Conservation (phyloP, 352 stramenopile genomes). For the Globisporangium mamillatum region DNA sequence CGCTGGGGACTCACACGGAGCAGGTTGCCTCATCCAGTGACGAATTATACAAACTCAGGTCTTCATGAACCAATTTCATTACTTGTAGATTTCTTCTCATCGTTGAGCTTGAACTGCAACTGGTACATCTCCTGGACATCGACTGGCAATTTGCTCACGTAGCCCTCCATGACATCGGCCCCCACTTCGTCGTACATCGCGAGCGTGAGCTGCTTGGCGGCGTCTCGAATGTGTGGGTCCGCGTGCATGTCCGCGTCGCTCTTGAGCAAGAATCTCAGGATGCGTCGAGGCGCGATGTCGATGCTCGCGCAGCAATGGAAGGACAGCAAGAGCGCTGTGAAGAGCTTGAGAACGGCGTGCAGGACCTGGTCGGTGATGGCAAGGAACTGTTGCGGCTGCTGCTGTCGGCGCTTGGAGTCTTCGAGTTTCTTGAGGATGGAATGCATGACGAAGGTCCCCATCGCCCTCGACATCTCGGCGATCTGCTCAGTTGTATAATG, state of each 20-base stretch:
- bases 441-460: slow-evolving; percentile 42
- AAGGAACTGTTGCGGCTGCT: slow-evolving; percentile 4
- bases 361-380: slow-evolving; percentile 25
- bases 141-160: not conserved
- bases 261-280: slow-evolving; percentile 34
- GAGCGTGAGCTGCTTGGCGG: slow-evolving; percentile 35
- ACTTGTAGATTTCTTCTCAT: slow-evolving; percentile 8
- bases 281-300: slow-evolving; percentile 36
- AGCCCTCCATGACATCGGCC: slow-evolving; percentile 19
- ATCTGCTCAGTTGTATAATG: slow-evolving; percentile 11
- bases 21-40: slow-evolving; percentile 13
- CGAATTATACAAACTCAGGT: no score
- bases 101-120: slow-evolving; percentile 1
- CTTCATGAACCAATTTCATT: not conserved
- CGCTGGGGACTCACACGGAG: slow-evolving; percentile 17
- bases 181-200: slow-evolving; percentile 36
- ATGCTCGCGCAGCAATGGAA: slow-evolving; percentile 52
- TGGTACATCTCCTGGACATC: slow-evolving; percentile 10
- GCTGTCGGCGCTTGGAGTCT: not conserved
- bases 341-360: slow-evolving; percentile 38
- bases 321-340: slow-evolving; percentile 31
- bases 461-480: slow-evolving; percentile 29
- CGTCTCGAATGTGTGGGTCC: slow-evolving; percentile 38
- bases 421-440: slow-evolving; percentile 30
- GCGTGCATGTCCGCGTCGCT: slow-evolving; percentile 32